Conservation (phyloP, 208 protist genomes). For the Plasmodiophora brassicae region DNA sequence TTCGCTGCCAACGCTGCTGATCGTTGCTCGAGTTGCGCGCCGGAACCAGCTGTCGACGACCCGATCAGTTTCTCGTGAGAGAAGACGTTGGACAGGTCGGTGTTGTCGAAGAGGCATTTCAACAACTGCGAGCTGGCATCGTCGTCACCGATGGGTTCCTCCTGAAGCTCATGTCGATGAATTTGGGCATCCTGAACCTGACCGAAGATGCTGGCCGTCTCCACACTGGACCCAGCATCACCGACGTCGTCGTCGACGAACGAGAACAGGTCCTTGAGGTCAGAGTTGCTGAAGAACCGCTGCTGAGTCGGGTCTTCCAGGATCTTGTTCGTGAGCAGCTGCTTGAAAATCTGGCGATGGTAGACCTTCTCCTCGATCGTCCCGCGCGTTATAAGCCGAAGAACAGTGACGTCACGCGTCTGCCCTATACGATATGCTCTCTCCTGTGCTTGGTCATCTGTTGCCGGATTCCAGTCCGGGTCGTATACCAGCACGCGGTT, state of each 20-base stretch:
- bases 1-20: neutral
- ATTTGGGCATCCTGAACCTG: neutral
- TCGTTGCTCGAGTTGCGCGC: neutral
- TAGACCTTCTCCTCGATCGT: conserved; percentile 98
- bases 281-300: conserved; percentile 78
- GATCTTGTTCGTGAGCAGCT: conserved; percentile 87
- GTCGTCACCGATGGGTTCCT: neutral
- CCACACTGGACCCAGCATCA: neutral
- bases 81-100: neutral
- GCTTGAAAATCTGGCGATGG: conserved; percentile 80
- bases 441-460: conserved; percentile 71
- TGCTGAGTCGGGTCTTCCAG: conserved; percentile 85
- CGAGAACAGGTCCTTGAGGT: conserved; percentile 79
- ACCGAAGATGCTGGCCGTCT: conserved; percentile 45
- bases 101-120: neutral
- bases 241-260: neutral
- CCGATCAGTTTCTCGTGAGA: neutral
- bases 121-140: neutral
- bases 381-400: conserved; percentile 88
- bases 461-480: conserved; percentile 89
- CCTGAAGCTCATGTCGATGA: too few species aligned
- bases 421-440: conserved; percentile 95
- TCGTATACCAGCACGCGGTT: conserved; percentile 96
- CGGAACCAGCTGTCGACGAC: neutral
- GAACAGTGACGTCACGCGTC: conserved; percentile 83